Conservation (phyloP, 2,329 filamentous ascomycete species). For the Blumeriella jaapii region DNA sequence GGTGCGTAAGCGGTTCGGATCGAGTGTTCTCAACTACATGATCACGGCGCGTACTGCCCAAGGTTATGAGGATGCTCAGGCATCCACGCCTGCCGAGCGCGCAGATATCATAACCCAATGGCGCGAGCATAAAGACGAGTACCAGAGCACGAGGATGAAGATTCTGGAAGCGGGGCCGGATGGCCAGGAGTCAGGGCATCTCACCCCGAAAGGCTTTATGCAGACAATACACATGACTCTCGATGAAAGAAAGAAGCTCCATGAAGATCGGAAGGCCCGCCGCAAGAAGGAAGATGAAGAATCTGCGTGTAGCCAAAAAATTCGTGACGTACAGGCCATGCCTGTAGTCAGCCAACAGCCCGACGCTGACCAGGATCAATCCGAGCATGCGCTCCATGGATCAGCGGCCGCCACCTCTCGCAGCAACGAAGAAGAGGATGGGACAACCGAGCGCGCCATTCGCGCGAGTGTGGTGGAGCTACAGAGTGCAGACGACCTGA, state of each 20-base stretch:
- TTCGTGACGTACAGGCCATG: constrained; percentile 12
- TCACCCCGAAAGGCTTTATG: constrained; percentile 34
- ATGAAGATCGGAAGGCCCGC: constrained; percentile 34
- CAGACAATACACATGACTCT: constrained; percentile 37
- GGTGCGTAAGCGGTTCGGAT: constrained; percentile 57
- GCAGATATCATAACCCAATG: constrained; percentile 51
- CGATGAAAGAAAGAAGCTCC: constrained; percentile 40
- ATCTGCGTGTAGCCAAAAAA: constrained; percentile 11
- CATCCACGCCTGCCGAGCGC: constrained; percentile 45
- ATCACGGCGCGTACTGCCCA: constrained; percentile 65
- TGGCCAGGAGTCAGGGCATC: constrained; percentile 18
- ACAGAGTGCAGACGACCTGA: constrained; percentile 27
- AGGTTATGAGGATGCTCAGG: constrained; percentile 54
- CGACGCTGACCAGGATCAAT: constrained; percentile 38
- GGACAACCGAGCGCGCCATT: constrained; percentile 60
- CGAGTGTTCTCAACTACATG: constrained; percentile 67
- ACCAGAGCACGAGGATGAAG: constrained; percentile 30
- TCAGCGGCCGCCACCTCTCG: constrained; percentile 60
- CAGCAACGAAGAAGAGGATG: constrained; percentile 59
- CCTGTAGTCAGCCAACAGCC: constrained; percentile 7
- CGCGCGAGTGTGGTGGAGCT: constrained; percentile 56
- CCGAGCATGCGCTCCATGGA: constrained; percentile 59
- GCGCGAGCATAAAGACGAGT: constrained; percentile 26
- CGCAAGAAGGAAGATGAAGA: constrained; percentile 17
- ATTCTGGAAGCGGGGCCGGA: constrained; percentile 23